Base-by-base conservation (phyloP, 371 early-diverging fungal genomes). In the Rhizomucor pusillus region DNA sequence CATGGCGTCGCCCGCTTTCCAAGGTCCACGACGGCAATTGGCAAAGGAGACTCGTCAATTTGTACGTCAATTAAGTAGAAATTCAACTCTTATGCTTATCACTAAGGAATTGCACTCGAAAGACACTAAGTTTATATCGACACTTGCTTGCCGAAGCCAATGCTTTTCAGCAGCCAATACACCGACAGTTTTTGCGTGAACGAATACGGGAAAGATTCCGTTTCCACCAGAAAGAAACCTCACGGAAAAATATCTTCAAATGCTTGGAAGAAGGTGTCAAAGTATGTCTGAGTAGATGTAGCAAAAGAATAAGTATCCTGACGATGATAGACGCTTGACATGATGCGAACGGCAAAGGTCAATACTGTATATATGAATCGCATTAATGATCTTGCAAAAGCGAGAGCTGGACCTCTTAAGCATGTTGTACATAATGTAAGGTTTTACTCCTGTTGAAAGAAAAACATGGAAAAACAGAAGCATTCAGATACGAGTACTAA, bases 171-270 rank as follows among this genome's bases (percentile, higher is more conserved):
- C 16, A 52, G 18, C 11, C 44, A 7, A 16, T 43, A 16, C 55
- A 57, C 10, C 44, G 36, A 29, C 14, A 18, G 13, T 62, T 62
- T 56, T 39, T 66, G 11, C 37, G 29, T 0, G 40, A 52, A 19
- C 52, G 55, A 3, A 55, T 66, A 9, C 51, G 52, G 1, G 66
- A 66, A 46, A 57, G 66, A n/a, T 66, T 66, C 41, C 62, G 56
- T 6, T 66, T 62, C 22, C 62, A 66, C 40, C 48, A 44, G 25
- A 50, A 56, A 39, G 62, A 66, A 23, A 66, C 59, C 0, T 66
- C 66, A n/a, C 53, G 56, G 5, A 40, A 16, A 22, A 52, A 43
- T 33, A 43, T 59, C 5, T 16, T 66, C 5, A 19, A n/a, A 12
- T 53, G 41, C 22, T 43, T 66, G 11, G 24, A 43, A 0, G 66